Conservation (phyloP, 768 basidiomycete genomes). For the Xerocomellus dryophilus region DNA sequence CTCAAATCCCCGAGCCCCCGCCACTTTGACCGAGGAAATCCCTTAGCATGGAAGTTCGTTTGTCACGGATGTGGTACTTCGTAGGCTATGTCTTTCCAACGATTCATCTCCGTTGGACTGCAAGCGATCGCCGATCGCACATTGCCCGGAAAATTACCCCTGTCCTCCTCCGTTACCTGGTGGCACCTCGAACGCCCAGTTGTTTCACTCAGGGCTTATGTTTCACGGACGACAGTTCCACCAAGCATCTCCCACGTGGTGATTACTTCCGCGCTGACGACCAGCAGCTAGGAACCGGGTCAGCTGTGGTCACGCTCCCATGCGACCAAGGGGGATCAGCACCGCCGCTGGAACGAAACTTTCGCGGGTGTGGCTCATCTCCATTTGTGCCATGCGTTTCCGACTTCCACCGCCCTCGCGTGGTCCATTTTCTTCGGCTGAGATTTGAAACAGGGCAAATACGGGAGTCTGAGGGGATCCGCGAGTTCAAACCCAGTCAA, state of each 20-base stretch:
- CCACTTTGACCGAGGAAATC: not conserved
- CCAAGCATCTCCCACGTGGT: slow-evolving; percentile 18
- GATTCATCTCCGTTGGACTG: not conserved
- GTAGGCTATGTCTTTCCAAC: not conserved
- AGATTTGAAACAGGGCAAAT: slow-evolving; percentile 24
- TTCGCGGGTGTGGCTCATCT: slow-evolving; percentile 22
- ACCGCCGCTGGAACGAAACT: slow-evolving; percentile 10
- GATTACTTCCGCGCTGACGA: slow-evolving; percentile 1
- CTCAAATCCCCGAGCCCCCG: not conserved
- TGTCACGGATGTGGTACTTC: not conserved
- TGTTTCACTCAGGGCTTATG: not conserved
- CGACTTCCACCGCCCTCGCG: slow-evolving; percentile 18
- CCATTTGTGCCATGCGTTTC: slow-evolving; percentile 7
- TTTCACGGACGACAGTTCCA: slow-evolving; percentile 9
- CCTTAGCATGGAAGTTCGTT: not conserved
- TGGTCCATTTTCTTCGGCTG: slow-evolving; percentile 11
- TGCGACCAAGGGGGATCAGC: not conserved
- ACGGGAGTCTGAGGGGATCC: not conserved
- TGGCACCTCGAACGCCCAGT: not conserved
- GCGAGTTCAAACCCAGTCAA: slow-evolving; percentile 20
- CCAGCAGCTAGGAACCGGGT: not conserved
- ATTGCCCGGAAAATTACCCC: not conserved
- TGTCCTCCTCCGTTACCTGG: not conserved
- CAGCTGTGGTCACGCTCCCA: not conserved
- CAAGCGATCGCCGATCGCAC: not conserved